These are phyloP conservation scores for Nitzschia sp. DNA, from an alignment of 108 stramenopile genomes.

Conservation along the genomic window DNA sequence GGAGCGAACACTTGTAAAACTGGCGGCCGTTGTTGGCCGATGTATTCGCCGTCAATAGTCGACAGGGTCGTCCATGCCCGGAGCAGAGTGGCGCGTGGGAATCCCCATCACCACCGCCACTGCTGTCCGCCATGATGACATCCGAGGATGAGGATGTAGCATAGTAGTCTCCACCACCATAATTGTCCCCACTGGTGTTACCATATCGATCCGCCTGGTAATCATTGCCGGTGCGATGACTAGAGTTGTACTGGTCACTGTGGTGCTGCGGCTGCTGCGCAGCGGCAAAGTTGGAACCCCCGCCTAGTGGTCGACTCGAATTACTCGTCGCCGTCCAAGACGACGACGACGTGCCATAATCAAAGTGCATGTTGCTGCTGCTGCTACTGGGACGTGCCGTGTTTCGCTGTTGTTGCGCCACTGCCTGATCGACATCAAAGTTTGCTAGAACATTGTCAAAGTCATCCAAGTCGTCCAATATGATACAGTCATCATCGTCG, in stretches of 20 bases:
- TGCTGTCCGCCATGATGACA: too few relatives aligned
- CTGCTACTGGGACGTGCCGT: not conserved
- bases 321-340: too few relatives aligned
- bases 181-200: not conserved
- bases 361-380: not conserved
- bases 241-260: too few relatives aligned
- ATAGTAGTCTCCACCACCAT: not conserved
- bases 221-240: too few relatives aligned
- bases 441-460: conserved; percentile 40
- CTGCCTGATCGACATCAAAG: conserved; percentile 52
- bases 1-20: conserved; percentile 86
- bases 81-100: conserved; percentile 66
- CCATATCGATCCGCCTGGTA: not conserved
- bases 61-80: conserved; percentile 75
- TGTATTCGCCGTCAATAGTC: conserved; percentile 61
- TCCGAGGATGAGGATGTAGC: not conserved
- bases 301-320: too few relatives aligned
- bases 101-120: conserved; percentile 1
- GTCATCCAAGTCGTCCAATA: conserved; percentile 13
- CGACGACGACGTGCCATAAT: not conserved
- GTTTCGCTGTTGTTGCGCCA: conserved; percentile 20
- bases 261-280: too few relatives aligned
- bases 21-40: conserved; percentile 69
- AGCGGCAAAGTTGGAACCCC: too few relatives aligned
- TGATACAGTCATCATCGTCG: not conserved